A percentile compares a stretch with the other conserved stretches of the same genome.
phyloP scores from a whole-genome alignment of 805 yeast species.

The Ogataea salicorniae region DNA sequence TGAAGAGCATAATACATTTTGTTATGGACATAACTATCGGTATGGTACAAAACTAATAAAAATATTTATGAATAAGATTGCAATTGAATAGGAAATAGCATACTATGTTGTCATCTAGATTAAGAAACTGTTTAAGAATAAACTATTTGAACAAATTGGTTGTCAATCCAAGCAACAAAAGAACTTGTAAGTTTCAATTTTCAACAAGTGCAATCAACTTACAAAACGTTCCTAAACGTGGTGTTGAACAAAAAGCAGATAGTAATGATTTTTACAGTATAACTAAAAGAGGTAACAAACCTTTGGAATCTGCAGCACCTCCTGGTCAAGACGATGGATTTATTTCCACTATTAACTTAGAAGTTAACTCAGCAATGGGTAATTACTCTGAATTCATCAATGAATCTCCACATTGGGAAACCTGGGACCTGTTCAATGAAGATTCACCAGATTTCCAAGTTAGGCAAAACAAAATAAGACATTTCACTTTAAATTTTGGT shows the following conservation, averaged over 20 bases:
- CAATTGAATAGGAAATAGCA: no score
- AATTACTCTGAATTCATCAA: constrained; percentile 30
- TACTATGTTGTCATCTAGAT: no score
- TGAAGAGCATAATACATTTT: no score
- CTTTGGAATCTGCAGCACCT: constrained; percentile 14
- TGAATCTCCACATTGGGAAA: constrained; percentile 31
- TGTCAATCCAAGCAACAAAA: no score
- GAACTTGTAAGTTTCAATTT: no score
- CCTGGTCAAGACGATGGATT: constrained; percentile 20
- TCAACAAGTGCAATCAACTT: background rate
- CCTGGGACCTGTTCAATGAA: constrained; percentile 31
- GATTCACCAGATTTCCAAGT: constrained; percentile 34
- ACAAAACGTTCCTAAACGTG: background rate
- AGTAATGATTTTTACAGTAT: constrained; percentile 29
- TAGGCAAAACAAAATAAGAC: constrained; percentile 58
- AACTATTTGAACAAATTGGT: no score
- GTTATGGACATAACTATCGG: no score
- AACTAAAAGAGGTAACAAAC: constrained; percentile 26
- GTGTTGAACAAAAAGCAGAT: constrained; percentile 20
- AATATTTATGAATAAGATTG: no score
- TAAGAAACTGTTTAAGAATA: no score
- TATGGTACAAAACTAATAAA: no score
- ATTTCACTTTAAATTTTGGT: constrained; percentile 85
- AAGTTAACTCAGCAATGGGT: constrained; percentile 39
- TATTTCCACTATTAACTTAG: constrained; percentile 23